Evolutionary conservation across 176 grass and related monocot genomes (phyloP).

Genomic region (Hyparrhenia diplandra): DNA sequence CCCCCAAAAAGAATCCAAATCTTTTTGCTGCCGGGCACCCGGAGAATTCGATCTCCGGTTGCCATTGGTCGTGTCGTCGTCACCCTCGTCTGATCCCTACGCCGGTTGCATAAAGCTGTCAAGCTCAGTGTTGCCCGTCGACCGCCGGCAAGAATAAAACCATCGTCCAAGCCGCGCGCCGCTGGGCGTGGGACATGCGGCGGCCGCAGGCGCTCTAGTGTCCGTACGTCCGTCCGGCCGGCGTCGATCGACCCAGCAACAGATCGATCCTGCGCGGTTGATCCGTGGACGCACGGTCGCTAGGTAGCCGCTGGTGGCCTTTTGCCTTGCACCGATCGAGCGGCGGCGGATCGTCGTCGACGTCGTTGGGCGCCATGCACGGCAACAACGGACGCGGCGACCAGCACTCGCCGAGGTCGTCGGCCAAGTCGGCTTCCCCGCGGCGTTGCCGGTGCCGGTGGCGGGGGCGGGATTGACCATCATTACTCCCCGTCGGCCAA

Average conservation of each 20-base stretch:
- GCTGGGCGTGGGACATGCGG: neutral
- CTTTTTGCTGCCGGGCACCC: too few relatives aligned
- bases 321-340: neutral
- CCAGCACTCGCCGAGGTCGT: slow-evolving; percentile 28
- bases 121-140: neutral
- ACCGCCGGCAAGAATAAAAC: neutral
- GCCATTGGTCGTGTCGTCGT: neutral
- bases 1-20: too few relatives aligned
- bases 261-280: neutral
- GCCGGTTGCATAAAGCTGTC: neutral
- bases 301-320: neutral
- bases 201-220: neutral
- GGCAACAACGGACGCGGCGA: slow-evolving; percentile 8
- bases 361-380: slow-evolving; percentile 3
- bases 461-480: neutral
- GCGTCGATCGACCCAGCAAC: neutral
- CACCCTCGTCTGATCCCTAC: neutral
- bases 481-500: slow-evolving; percentile 21
- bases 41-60: too few relatives aligned
- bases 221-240: too few relatives aligned
- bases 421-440: neutral
- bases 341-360: neutral
- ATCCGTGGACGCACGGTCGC: neutral
- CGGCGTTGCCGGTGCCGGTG: neutral
- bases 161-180: neutral